phyloP scores from a whole-genome alignment of 352 stramenopile genomes.

The Blastocystis sp. region DNA sequence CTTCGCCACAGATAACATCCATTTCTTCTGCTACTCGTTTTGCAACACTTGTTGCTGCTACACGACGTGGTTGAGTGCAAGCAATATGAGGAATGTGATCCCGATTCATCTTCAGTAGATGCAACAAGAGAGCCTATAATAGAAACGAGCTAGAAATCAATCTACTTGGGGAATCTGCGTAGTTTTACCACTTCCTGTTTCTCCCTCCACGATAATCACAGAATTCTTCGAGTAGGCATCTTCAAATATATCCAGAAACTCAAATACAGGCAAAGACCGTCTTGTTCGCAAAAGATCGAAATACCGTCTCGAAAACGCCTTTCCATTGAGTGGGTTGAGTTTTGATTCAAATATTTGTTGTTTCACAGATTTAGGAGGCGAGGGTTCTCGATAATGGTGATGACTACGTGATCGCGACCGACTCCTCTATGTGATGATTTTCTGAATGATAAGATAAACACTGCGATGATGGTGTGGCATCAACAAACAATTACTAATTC shows the following conservation, averaged over 20 bases:
- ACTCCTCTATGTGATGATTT: slow-evolving; percentile 36
- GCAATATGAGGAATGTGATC: slow-evolving; percentile 59
- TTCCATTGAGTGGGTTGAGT: slow-evolving; percentile 85
- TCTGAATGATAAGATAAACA: not conserved
- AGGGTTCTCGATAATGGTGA: not conserved
- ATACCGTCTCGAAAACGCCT: slow-evolving; percentile 84
- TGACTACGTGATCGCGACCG: slow-evolving; percentile 41
- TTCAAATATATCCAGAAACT: slow-evolving; percentile 83
- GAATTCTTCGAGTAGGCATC: slow-evolving; percentile 80
- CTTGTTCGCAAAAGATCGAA: slow-evolving; percentile 81
- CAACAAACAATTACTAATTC: slow-evolving; percentile 46
- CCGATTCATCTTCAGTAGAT: slow-evolving; percentile 16
- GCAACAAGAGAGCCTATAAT: slow-evolving; percentile 50
- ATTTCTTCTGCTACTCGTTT: slow-evolving; percentile 58
- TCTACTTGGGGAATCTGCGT: slow-evolving; percentile 69
- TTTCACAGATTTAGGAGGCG: slow-evolving; percentile 35
- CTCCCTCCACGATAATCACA: slow-evolving; percentile 78
- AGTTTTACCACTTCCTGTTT: slow-evolving; percentile 70
- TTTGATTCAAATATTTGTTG: slow-evolving; percentile 61
- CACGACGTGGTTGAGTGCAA: slow-evolving; percentile 63
- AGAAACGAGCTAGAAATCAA: not conserved
- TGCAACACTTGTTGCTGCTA: slow-evolving; percentile 60
- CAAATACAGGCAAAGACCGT: slow-evolving; percentile 85
- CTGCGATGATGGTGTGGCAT: slow-evolving; percentile 28
- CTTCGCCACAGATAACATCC: slow-evolving; percentile 88